Evolutionary conservation across 768 basidiomycete species (phyloP), one percentile per base, ranked within the genome.

Genomic region (Hysterangium stoloniferum): DNA sequence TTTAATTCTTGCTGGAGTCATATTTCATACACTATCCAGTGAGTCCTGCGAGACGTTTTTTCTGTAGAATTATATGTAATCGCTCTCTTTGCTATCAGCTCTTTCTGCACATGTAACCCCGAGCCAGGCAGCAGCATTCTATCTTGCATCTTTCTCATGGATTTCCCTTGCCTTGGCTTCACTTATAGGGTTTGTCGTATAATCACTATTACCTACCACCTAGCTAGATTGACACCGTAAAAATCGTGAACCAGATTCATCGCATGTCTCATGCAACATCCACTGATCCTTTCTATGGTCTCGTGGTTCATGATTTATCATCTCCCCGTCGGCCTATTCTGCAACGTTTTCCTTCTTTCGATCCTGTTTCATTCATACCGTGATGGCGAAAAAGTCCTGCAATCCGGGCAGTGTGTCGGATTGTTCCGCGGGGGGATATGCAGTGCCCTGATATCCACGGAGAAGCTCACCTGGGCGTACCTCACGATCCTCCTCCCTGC

Each of bases 1-100:
- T 17, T 27, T 17, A 12, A 45, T 45, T 31, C 44, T 45, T 17
- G 44, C 44, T 45, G 44, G 44, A 28, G 29, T 45, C 33, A 45
- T 31, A 13, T 15, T 45, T 45, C 25, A 31, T 45, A 31, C 44
- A 45, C 22, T 45, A 45, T 6, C 44, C 17, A 45, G 44, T 45
- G 44, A 28, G 44, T 45, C 20, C 19, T 19, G 17, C 17, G 44
- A 31, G 2, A 9, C 42, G 9, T 19, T 45, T 17, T 25, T 45
- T 2, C 12, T 13, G 28, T 2, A 8, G 17, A 45, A n/a, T 45
- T 28, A 29, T 5, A 45, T 4, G 12, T 28, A n/a, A n/a, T n/a
- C n/a, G n/a, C 17, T 11, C 9, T 17, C 29, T 4, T 4, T 29
- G 2, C 31, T 41, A 45, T 42, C n/a, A 42, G 41, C 19, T 20